Evolutionary conservation across 768 basidiomycete genomes (phyloP).

Genomic region (Coprinopsis marcescibilis): DNA sequence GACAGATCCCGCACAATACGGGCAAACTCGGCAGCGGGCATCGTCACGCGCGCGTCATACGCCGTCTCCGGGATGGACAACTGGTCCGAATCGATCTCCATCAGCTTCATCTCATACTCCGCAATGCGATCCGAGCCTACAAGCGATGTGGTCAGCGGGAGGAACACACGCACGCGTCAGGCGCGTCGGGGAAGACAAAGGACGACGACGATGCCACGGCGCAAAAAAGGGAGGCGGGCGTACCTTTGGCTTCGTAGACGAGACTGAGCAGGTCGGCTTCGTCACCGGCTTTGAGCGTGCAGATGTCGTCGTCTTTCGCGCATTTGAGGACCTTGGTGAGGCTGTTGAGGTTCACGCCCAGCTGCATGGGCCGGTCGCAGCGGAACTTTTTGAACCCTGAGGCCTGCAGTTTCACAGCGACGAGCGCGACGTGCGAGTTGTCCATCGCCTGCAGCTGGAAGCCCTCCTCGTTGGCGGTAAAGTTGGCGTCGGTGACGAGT

Average conservation of each 20-base stretch:
- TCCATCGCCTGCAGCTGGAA: conserved; percentile 98
- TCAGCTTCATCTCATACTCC: conserved; percentile 98
- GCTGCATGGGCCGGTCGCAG: conserved; percentile 91
- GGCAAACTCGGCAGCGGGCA: conserved; percentile 82
- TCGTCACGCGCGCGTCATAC: conserved; percentile 88
- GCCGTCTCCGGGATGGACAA: conserved; percentile 96
- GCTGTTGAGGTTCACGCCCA: conserved; percentile 81
- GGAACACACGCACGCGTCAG: no score
- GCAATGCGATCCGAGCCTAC: conserved; percentile 88
- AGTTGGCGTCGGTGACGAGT: conserved; percentile 95
- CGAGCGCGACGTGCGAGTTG: conserved; percentile 98
- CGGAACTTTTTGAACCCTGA: conserved; percentile 83
- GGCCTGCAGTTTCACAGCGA: conserved; percentile 75
- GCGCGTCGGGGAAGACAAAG: no score
- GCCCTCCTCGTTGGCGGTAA: conserved; percentile 94
- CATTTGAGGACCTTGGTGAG: conserved; percentile 96
- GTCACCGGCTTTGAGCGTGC: conserved; percentile 86
- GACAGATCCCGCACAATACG: conserved; percentile 92
- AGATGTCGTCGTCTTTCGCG: conserved; percentile 92
- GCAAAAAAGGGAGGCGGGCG: conserved; percentile 25
- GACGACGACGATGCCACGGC: background rate
- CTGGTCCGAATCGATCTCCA: conserved; percentile 97
- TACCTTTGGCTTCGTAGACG: conserved; percentile 87
- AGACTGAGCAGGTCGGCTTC: conserved; percentile 86
- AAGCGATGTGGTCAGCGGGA: conserved; percentile 2